Conservation (phyloP, 2,329 filamentous ascomycete species). For the Neocucurbitaria cava region DNA sequence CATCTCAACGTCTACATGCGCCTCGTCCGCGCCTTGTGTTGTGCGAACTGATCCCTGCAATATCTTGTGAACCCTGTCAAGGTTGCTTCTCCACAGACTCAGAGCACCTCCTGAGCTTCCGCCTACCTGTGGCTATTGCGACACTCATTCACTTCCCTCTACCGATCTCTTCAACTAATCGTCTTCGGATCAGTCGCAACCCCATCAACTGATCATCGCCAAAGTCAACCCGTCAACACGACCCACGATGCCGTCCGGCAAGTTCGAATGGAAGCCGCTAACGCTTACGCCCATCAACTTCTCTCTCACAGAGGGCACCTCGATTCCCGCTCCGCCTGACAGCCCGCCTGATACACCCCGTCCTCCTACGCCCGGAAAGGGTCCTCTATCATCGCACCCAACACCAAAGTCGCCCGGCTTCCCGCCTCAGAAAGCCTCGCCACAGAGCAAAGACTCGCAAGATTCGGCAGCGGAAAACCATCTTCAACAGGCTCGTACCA, state of each 20-base stretch:
- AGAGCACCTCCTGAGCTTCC: slow-evolving; percentile 40
- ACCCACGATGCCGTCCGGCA: slow-evolving; percentile 36
- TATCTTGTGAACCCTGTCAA: slow-evolving; percentile 28
- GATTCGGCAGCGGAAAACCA: slow-evolving; percentile 20
- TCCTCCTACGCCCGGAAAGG: slow-evolving; percentile 47
- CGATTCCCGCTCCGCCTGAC: slow-evolving; percentile 50
- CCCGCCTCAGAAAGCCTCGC: slow-evolving; percentile 26
- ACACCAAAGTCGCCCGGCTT: slow-evolving; percentile 43
- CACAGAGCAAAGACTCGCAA: slow-evolving; percentile 26
- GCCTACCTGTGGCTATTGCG: slow-evolving; percentile 26
- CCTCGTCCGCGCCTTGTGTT: slow-evolving; percentile 20
- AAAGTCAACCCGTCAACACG: slow-evolving; percentile 5
- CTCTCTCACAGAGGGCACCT: slow-evolving; percentile 52
- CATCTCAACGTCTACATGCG: slow-evolving; percentile 1
- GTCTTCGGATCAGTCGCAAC: slow-evolving; percentile 13
- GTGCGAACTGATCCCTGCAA: slow-evolving; percentile 20
- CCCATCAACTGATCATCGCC: slow-evolving; percentile 10
- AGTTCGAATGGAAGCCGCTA: slow-evolving; percentile 43
- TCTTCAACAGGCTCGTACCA: slow-evolving; percentile 32
- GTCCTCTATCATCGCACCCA: slow-evolving; percentile 51
- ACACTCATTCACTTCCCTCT: slow-evolving; percentile 14
- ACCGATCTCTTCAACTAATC: slow-evolving; percentile 27
- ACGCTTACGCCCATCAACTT: slow-evolving; percentile 50
- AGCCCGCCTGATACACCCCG: slow-evolving; percentile 49
- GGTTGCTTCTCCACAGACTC: slow-evolving; percentile 23